Evolutionary conservation across 2,329 filamentous ascomycete species (phyloP).

Genomic region (Talaromyces islandicus): DNA sequence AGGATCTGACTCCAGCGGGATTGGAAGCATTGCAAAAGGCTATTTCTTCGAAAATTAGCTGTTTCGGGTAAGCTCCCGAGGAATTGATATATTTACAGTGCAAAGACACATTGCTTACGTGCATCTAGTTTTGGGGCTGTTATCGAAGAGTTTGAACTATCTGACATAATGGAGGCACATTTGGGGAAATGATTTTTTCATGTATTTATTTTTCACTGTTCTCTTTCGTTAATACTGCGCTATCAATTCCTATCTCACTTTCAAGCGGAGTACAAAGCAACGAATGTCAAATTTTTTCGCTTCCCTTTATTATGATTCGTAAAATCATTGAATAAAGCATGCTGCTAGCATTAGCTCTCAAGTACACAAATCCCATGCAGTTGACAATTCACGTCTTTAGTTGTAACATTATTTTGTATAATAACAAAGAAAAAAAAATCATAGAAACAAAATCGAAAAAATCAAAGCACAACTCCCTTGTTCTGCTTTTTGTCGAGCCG

Average conservation of each 20-base stretch:
- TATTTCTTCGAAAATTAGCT: conserved; percentile 13
- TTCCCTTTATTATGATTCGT: no score
- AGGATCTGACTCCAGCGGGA: conserved; percentile 12
- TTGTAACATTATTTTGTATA: no score
- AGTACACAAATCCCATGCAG: no score
- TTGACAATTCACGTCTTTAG: no score
- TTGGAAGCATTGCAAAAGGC: conserved; percentile 16
- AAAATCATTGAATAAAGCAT: no score
- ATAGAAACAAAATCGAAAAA: no score
- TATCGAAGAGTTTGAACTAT: background rate
- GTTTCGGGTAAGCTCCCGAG: conserved; percentile 12
- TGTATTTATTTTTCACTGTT: background rate
- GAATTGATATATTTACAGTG: background rate
- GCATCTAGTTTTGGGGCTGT: background rate
- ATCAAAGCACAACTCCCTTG: conserved; percentile 25
- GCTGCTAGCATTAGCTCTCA: no score
- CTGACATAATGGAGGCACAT: background rate
- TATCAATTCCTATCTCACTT: background rate
- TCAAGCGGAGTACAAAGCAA: background rate
- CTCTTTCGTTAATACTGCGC: no score
- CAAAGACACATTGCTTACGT: background rate
- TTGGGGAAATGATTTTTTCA: background rate
- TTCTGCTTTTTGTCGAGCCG: conserved; percentile 33
- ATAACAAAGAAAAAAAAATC: no score
- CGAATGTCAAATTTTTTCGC: background rate